Evolutionary conservation across 2,329 filamentous ascomycete species (phyloP), one percentile per base, ranked within the genome.

Genomic region (Orbilia ellipsospora): DNA sequence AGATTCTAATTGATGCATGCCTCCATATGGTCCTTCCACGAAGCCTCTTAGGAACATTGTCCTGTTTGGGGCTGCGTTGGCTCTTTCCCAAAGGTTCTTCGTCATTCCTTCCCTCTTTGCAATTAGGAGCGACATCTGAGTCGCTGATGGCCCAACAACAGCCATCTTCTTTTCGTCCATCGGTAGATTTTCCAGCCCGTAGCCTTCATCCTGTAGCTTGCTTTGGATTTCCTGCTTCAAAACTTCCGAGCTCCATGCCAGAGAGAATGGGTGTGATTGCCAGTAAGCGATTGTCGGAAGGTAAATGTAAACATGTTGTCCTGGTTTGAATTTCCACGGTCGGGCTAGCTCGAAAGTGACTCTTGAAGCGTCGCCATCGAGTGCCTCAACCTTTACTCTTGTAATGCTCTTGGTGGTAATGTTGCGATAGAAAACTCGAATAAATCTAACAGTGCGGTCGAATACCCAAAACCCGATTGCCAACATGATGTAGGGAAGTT

Each of bases 1-100:
- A 6, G 94, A 97, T 82, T 93, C 90, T 78, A 98, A 89, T 75
- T 89, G 89, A 83, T 97, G 91, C 81, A 93, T 90, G 50, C 90
- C 90, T 3, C 89, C 90, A 81, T 98, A 98, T 0, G 95, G 94
- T 0, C 95, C 95, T 83, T 98, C 95, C 76, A 96, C 88, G 70
- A 92, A 79, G 8, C 77, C 76, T 52, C 74, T 62, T 5, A 78
- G 54, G 31, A 77, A 61, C n/a, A 79, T 65, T 12, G 73, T 76
- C 48, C 84, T 85, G 23, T 83, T 82, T n/a, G 85, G 84, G 18
- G 85, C 83, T 31, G 83, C 82, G 69, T 86, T 84, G 5, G 92
- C 93, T 73, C 86, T 88, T 79, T 91, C 85, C 84, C 89, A 96
- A 1, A 98, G 88, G 79, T 89, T 89, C 80, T 92, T 89, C 6